phyloP scores from a whole-genome alignment of 139 green algal species.

The Chlorella sp. region DNA sequence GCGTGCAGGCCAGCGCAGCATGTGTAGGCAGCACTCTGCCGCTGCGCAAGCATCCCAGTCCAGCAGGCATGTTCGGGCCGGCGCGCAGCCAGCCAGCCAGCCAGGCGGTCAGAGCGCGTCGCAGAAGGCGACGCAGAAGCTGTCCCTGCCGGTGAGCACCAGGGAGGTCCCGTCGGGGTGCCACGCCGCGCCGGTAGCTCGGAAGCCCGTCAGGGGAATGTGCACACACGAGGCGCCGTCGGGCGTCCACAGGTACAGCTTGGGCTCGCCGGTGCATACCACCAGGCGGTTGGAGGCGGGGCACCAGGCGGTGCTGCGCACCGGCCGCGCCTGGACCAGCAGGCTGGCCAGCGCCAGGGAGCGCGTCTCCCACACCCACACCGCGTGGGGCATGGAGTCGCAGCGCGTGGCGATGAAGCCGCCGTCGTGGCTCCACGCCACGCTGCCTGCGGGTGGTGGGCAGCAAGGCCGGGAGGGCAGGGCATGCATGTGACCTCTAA shows the following conservation, averaged over 20 bases:
- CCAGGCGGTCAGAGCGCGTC: neutral
- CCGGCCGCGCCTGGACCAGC: conserved; percentile 63
- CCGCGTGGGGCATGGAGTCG: conserved; percentile 67
- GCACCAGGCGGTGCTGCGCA: conserved; percentile 68
- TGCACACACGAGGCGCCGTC: conserved; percentile 83
- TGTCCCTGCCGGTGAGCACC: conserved; percentile 60
- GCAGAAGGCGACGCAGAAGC: conserved; percentile 77
- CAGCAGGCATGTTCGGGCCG: too few relatives aligned
- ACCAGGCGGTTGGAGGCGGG: conserved; percentile 59
- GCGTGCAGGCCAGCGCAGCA: too few relatives aligned
- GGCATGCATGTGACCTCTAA: neutral
- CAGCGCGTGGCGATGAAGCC: conserved; percentile 76
- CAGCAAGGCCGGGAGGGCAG: neutral
- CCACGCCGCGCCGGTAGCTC: conserved; percentile 63
- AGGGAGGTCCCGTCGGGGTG: conserved; percentile 50
- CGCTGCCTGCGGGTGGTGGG: conserved; percentile 36
- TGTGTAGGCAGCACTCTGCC: too few relatives aligned
- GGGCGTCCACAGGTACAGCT: conserved; percentile 86
- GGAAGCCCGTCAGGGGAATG: conserved; percentile 76
- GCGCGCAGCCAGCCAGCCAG: neutral
- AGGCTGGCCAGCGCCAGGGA: conserved; percentile 68
- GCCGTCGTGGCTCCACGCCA: conserved; percentile 73
- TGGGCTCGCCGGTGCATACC: conserved; percentile 52
- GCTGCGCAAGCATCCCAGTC: too few relatives aligned
- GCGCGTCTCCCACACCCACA: conserved; percentile 86